Conservation (phyloP, 1,139 yeast genomes). For the Geotrichum klebahnii region DNA sequence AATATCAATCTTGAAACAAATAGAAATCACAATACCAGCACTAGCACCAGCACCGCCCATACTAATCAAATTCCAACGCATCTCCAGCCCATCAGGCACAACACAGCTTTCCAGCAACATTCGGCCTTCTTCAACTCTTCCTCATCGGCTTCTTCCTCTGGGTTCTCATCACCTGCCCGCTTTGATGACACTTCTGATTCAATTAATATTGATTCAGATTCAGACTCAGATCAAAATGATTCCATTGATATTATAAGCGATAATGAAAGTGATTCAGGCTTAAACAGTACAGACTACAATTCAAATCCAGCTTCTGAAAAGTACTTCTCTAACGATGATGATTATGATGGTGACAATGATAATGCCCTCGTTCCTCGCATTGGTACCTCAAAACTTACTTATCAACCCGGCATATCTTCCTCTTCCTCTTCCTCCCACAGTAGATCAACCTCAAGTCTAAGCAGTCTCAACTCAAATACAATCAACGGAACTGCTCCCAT, state of each 20-base stretch:
- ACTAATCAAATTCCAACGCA: too few relatives aligned
- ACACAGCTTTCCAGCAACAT: neutral
- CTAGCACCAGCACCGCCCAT: too few relatives aligned
- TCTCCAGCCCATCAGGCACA: too few relatives aligned
- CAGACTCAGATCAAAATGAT: neutral
- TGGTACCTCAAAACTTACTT: neutral
- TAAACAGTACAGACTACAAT: neutral
- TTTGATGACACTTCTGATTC: neutral
- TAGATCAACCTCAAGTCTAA: neutral
- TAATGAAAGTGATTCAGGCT: neutral
- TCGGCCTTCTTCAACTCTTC: neutral
- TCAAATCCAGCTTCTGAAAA: too few relatives aligned
- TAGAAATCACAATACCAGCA: too few relatives aligned
- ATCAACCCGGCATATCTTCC: neutral
- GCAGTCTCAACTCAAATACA: constrained; percentile 1
- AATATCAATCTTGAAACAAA: too few relatives aligned
- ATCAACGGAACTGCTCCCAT: neutral
- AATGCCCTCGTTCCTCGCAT: constrained; percentile 4
- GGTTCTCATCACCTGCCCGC: neutral
- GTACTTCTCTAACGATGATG: neutral
- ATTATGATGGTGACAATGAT: neutral
- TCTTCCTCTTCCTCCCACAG: neutral
- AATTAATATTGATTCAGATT: neutral
- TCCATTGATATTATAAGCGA: neutral
- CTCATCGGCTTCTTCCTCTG: neutral